Evolutionary conservation across 2,329 filamentous ascomycete genomes (phyloP), one percentile per base, ranked within the genome.

Genomic region (Xylaria sp.): DNA sequence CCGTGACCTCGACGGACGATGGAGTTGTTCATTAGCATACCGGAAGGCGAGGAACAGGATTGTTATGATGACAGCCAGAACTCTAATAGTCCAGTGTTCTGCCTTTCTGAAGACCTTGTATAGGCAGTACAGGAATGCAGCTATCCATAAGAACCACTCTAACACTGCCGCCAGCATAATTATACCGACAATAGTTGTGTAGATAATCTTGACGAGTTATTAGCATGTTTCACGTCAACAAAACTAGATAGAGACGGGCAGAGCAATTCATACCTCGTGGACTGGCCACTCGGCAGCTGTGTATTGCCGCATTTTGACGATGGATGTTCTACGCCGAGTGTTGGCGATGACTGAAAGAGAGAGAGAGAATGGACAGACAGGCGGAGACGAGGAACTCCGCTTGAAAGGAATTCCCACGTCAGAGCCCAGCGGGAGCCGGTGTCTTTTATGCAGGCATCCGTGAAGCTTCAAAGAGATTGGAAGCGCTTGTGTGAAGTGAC

Each of bases 141-240:
- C 90, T 50, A 98, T 86, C 94, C 94, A 98, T 15, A 98, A 87
- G 70, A 97, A 90, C 94, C 96, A 98, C 82, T 98, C 95, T 9
- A 98, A 84, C 37, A 94, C 85, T 1, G 95, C 95, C 68, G 92
- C 92, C 28, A 96, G 76, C 90, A 98, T 94, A 59, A 98, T 85
- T 7, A 91, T 81, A 20, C 93, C 93, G 44, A 98, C 87, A 73
- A 98, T 91, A 65, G 90, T 84, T 9, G 94, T 91, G 79, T 97
- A 98, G 66, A 95, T 84, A 75, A 97, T 94, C 93, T 98, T 15
- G 13, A 58, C 6, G 12, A 8, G 2, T 7, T 9, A 57, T 78
- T 37, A 80, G 73, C 12, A 62, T 20, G 23, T 48, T 7, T 13
- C 37, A 20, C 59, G 7, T 25, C n/a, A 7, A 39, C 58, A 56